phyloP scores from a whole-genome alignment of 2,329 filamentous ascomycete genomes.

The Emergomyces orientalis region DNA sequence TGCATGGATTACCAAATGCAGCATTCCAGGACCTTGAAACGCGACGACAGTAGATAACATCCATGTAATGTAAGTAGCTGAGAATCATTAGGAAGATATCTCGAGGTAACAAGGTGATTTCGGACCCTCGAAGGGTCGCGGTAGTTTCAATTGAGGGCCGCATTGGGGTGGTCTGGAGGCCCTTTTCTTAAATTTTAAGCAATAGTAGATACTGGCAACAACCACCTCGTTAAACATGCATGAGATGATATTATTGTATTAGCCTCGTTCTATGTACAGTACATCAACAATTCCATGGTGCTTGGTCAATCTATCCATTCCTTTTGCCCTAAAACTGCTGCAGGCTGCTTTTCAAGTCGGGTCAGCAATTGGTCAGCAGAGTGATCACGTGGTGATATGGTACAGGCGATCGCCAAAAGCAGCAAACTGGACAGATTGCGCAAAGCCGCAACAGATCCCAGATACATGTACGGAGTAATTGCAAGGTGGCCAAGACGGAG shows the following conservation, averaged over 20 bases:
- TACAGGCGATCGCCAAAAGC: not conserved
- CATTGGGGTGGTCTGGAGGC: not conserved
- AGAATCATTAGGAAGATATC: constrained; percentile 51
- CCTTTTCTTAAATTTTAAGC: not conserved
- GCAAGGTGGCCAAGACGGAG: constrained; percentile 1
- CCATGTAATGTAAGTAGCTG: constrained; percentile 40
- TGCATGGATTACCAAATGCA: constrained; percentile 42
- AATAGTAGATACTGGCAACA: not conserved
- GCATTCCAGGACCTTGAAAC: constrained; percentile 43
- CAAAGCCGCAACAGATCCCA: not conserved
- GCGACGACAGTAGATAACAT: constrained; percentile 44
- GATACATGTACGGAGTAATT: not conserved
- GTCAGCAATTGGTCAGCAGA: constrained; percentile 14
- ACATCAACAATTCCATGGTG: no score
- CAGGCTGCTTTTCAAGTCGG: no score
- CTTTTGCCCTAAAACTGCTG: no score
- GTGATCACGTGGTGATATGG: constrained; percentile 12
- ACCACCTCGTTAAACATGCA: not conserved
- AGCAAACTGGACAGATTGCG: constrained; percentile 9
- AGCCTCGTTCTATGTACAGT: no score
- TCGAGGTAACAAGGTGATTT: constrained; percentile 39
- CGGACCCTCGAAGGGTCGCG: no score
- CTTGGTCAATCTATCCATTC: no score
- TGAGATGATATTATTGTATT: not conserved
- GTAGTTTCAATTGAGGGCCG: not conserved